Evolutionary conservation across 192 early-diverging fungal species (phyloP).

Genomic region (Phlyctochytrium arcticum): DNA sequence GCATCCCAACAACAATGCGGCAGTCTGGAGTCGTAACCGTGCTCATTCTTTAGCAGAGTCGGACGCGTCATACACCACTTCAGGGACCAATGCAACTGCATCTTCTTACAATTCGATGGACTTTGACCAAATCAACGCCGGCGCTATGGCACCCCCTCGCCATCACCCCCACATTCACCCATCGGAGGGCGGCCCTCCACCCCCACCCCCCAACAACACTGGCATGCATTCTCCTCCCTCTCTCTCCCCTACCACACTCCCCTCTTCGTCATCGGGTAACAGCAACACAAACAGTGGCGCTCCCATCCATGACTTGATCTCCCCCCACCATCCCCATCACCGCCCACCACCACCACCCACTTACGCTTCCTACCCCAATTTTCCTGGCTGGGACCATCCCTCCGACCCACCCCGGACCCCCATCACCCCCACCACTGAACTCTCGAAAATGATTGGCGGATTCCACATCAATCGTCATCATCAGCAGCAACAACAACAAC

Average conservation of each 20-base stretch:
- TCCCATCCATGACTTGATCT: not conserved
- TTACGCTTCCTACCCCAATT: not conserved
- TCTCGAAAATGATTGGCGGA: conserved; percentile 17
- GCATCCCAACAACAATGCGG: not conserved
- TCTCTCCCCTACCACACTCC: not conserved
- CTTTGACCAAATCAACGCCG: conserved; percentile 8
- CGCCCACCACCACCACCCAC: no score
- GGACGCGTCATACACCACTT: conserved; percentile 16
- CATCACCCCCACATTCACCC: no score
- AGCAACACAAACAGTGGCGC: not conserved
- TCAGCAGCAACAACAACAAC: no score
- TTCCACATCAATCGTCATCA: not conserved
- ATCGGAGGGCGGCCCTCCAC: not conserved
- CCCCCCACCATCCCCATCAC: not conserved
- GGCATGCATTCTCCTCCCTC: not conserved
- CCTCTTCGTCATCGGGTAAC: not conserved
- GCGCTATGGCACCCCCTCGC: not conserved
- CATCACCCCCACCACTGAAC: conserved; percentile 1
- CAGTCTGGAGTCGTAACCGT: conserved; percentile 9
- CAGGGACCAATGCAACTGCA: conserved; percentile 3
- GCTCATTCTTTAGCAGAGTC: conserved; percentile 18
- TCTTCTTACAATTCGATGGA: conserved; percentile 25
- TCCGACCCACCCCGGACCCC: not conserved
- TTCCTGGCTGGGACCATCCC: conserved; percentile 9
- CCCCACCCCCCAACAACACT: not conserved